Base-by-base conservation (phyloP, 768 basidiomycete genomes). In the Suillus americanus region DNA sequence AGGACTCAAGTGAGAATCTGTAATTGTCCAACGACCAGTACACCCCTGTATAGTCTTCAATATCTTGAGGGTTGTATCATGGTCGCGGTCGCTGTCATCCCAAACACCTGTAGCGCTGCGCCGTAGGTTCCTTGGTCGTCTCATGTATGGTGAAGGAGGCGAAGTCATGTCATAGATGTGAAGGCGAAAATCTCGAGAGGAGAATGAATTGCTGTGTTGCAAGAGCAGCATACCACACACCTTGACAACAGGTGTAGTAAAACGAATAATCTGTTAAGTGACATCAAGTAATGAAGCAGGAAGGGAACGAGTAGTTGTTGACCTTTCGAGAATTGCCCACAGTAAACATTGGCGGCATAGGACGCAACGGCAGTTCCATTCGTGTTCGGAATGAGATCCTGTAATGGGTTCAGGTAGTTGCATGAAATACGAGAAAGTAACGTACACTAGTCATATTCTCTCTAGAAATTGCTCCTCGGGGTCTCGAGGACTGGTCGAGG, bases 201-300 rank as follows among this genome's bases (percentile, higher is more conserved):
- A 54, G 45, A 40, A 48, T 38, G 40, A 60, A 60, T 56, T 60
- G 25, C 57, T 65, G 35, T 38, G 38, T 56, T 18, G n/a, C 41
- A 2, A 18, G 25, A 46, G 46, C 63, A n/a, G 8, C 40, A 45
- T 35, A 30, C n/a, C 13, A 64, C 72, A 61, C 64, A 90, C 91
- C 91, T 84, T 92, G 89, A 53, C 86, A 88, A 69, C 95, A 97
- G 4, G 95, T 95, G 74, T 97, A 98, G 74, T 92, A 98, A 75
- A 97, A 96, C 0, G 90, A 88, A 0, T 93, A 91, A 72, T 95
- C 94, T 92, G 55, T 59, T 48, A 37, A 61, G 20, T n/a, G 7
- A 61, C 30, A 46, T 57, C 59, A 59, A 63, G 28, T 40, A 57
- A 53, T 65, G 60, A 71, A 46, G 12, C 38, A 60, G 65, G 3